These are phyloP conservation scores for Mycena chlorophos DNA, from an alignment of 768 basidiomycete genomes.

Conservation along the genomic window DNA sequence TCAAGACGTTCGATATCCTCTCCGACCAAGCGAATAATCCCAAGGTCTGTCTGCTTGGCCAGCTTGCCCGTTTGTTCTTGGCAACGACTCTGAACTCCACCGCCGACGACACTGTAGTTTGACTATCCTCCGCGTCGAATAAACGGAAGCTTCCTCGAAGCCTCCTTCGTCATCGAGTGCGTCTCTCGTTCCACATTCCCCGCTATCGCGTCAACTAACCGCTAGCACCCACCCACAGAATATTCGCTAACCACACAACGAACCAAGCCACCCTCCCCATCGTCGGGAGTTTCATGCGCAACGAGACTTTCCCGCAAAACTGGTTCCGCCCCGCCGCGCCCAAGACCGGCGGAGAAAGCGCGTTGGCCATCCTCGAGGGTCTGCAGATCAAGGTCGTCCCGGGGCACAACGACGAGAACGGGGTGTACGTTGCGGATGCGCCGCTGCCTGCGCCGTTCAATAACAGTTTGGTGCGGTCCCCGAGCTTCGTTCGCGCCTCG, in stretches of 20 bases:
- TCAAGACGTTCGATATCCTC: not conserved
- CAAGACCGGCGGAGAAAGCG: not conserved
- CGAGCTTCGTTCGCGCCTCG: too few relatives aligned
- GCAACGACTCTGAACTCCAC: too few relatives aligned
- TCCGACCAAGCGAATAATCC: not conserved
- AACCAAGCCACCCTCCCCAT: not conserved
- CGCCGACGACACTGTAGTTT: too few relatives aligned
- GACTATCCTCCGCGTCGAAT: too few relatives aligned
- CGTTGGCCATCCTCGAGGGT: conserved; percentile 1
- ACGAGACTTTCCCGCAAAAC: conserved; percentile 9
- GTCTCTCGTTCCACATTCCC: not conserved
- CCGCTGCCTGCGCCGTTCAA: conserved; percentile 15
- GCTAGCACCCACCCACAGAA: not conserved
- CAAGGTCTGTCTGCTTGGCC: too few relatives aligned
- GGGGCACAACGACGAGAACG: conserved; percentile 14
- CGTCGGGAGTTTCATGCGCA: conserved; percentile 3
- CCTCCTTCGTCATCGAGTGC: not conserved
- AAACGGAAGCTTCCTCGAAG: too few relatives aligned
- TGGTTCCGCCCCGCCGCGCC: conserved; percentile 15
- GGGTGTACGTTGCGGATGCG: conserved; percentile 10
- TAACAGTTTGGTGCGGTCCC: not conserved
- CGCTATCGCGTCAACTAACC: not conserved
- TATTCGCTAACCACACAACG: not conserved
- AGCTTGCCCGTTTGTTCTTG: too few relatives aligned
- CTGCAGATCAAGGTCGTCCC: conserved; percentile 1